Evolutionary conservation across 495 filamentous ascomycete species (phyloP), one percentile per base, ranked within the genome.

Genomic region (Hypoxylon lienhwacheense): DNA sequence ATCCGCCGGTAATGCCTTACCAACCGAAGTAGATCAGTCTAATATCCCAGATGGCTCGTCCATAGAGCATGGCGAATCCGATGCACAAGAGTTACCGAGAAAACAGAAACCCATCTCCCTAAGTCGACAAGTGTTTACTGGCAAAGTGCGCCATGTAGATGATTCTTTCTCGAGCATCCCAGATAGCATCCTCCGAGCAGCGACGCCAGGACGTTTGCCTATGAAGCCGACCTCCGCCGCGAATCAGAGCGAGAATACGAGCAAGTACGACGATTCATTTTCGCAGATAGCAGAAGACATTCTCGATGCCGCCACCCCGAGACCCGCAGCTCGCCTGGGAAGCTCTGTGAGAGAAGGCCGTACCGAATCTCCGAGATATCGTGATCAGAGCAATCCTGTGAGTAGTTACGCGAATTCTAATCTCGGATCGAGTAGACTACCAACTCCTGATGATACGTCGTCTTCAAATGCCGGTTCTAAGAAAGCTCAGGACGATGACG

Each of bases 401-500:
- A 55, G 39, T 31, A 54, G 55, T 40, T 47, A 37, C 16, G 59
- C 70, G 61, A 67, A 63, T 26, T 55, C 69, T 40, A 63, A 64
- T 47, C 63, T 68, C 59, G 66, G 67, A 7, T 66, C 68, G 25
- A 69, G 63, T 51, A 74, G 77, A 66, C 68, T 80, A 54, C 70
- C 73, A 63, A 81, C 77, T 33, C 78, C 77, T 39, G 78, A 80
- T 41, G 74, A 80, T 62, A 80, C 77, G 24, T 75, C 77, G 41
- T 80, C 77, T 25, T 77, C 77, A 20, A 62, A 70, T 51, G 66
- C 56, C 12, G 68, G 66, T 42, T 54, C 59, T 34, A 58, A 47
- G 47, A 53, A 46, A 40, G 43, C 51, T 0, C 55, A 36, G 15
- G 53, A 54, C 32, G 59, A 64, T 21, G 63, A 65, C 6, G 6